Percentiles rank a stretch among this genome's conserved stretches.
phyloP scores from a whole-genome alignment of 306 rosid species.

The Prunus davidiana region DNA sequence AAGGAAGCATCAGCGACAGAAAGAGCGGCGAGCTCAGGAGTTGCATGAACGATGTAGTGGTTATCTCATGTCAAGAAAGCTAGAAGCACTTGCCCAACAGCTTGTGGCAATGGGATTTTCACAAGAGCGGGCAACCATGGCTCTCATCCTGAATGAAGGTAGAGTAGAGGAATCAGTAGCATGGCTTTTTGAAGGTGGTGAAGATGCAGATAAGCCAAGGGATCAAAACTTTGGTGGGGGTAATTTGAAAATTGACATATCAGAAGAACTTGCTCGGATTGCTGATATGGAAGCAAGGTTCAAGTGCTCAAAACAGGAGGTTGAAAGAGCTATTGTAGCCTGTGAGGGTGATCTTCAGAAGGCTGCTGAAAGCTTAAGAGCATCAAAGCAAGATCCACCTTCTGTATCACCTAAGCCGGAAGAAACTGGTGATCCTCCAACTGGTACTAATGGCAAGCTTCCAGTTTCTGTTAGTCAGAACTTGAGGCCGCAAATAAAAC shows the following conservation, averaged over 20 bases:
- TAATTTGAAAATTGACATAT: slow-evolving; percentile 89
- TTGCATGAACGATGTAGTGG: slow-evolving; percentile 84
- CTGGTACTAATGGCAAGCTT: slow-evolving; percentile 55
- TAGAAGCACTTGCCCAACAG: slow-evolving; percentile 87
- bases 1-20: slow-evolving; percentile 95
- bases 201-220: slow-evolving; percentile 50
- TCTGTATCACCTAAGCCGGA: slow-evolving; percentile 66
- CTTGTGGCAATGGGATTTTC: slow-evolving; percentile 89
- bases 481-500: slow-evolving; percentile 54
- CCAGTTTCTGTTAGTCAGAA: slow-evolving; percentile 47
- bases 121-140: slow-evolving; percentile 82
- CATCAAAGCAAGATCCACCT: slow-evolving; percentile 53
- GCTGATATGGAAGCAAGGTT: slow-evolving; percentile 65
- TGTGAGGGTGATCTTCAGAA: slow-evolving; percentile 91
- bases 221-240: slow-evolving; percentile 49
- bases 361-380: slow-evolving; percentile 73
- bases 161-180: slow-evolving; percentile 85
- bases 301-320: slow-evolving; percentile 84
- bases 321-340: slow-evolving; percentile 82
- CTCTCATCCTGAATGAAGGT: slow-evolving; percentile 84
- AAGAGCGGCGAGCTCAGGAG: slow-evolving; percentile 96
- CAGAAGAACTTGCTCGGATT: slow-evolving; percentile 77
- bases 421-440: slow-evolving; percentile 76
- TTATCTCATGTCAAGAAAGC: slow-evolving; percentile 92
- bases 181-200: slow-evolving; percentile 78